A percentile compares a stretch with the other conserved stretches of the same genome.
Evolutionary conservation across 2,329 filamentous ascomycete genomes (phyloP).

Genomic region (Cercospora canescens): DNA sequence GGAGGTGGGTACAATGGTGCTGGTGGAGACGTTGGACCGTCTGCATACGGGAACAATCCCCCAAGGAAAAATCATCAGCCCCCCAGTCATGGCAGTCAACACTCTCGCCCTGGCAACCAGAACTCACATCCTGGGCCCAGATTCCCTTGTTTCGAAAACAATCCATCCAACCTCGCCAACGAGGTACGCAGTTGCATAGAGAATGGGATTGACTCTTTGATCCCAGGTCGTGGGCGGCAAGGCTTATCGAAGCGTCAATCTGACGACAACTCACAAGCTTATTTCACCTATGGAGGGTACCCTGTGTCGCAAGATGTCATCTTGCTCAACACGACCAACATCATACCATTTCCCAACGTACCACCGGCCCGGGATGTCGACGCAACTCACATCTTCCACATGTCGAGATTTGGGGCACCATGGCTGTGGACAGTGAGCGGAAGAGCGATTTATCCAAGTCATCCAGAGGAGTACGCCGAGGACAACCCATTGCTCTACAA

Average conservation of each 20-base stretch:
- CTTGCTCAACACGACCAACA: conserved; percentile 7
- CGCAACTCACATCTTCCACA: conserved; percentile 12
- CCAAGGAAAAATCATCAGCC: background rate
- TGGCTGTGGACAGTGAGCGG: conserved; percentile 13
- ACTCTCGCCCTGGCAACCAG: background rate
- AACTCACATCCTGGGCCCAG: background rate
- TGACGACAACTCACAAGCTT: background rate
- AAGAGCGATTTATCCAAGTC: conserved; percentile 4
- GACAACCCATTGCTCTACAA: conserved; percentile 16
- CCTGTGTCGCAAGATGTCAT: conserved; percentile 10
- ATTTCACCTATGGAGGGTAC: conserved; percentile 12
- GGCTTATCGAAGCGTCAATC: background rate
- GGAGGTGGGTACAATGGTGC: background rate
- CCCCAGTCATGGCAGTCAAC: background rate
- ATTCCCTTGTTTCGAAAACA: background rate
- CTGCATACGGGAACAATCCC: background rate
- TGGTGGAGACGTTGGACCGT: background rate
- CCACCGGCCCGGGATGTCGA: conserved; percentile 10
- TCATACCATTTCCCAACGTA: conserved; percentile 16
- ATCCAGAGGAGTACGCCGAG: conserved; percentile 11
- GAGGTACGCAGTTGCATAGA: background rate
- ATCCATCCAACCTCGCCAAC: background rate
- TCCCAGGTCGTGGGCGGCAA: background rate
- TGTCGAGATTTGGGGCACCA: conserved; percentile 10
- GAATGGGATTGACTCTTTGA: background rate